Percentiles rank a stretch among this genome's conserved stretches.
Evolutionary conservation across 192 early-diverging fungal genomes (phyloP).

Genomic region (Backusella parvicylindrica): DNA sequence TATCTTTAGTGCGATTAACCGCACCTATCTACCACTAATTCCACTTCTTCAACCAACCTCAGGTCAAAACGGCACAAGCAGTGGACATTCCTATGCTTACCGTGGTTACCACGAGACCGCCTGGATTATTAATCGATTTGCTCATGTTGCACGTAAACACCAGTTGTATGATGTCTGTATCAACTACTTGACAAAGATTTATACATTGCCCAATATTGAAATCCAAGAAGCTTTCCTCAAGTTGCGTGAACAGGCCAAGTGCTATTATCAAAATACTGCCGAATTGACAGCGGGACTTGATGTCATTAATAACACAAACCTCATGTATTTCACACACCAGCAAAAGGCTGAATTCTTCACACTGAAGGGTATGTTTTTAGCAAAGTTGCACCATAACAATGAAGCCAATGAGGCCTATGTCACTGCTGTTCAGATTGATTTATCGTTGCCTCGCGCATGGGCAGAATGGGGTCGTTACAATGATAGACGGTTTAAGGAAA

Average conservation of each 20-base stretch:
- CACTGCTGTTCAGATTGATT: constrained; percentile 86
- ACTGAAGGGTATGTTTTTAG: constrained; percentile 92
- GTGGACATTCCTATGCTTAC: constrained; percentile 87
- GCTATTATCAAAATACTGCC: constrained; percentile 84
- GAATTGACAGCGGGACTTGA: constrained; percentile 95
- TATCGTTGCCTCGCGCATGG: constrained; percentile 89
- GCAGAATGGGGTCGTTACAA: constrained; percentile 95
- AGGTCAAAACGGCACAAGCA: constrained; percentile 42
- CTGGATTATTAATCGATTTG: constrained; percentile 99
- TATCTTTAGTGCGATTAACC: constrained; percentile 95
- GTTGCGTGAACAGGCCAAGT: constrained; percentile 97
- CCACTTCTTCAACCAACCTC: constrained; percentile 43
- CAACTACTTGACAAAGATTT: constrained; percentile 90
- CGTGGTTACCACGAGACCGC: constrained; percentile 99
- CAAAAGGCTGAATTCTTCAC: constrained; percentile 99
- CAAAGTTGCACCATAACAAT: constrained; percentile 78
- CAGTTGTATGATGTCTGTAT: constrained; percentile 95
- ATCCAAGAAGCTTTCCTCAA: constrained; percentile 99
- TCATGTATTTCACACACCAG: constrained; percentile 87
- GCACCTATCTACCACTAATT: constrained; percentile 87
- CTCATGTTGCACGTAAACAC: constrained; percentile 94
- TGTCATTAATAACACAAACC: constrained; percentile 99
- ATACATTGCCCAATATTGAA: constrained; percentile 99
- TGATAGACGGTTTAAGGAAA: constrained; percentile 85
- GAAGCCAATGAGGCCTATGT: constrained; percentile 92